Percentiles rank a stretch among this genome's conserved stretches.
These are phyloP conservation scores for Xylaria sp. DNA, from an alignment of 2,329 filamentous ascomycete genomes.

Conservation along the genomic window DNA sequence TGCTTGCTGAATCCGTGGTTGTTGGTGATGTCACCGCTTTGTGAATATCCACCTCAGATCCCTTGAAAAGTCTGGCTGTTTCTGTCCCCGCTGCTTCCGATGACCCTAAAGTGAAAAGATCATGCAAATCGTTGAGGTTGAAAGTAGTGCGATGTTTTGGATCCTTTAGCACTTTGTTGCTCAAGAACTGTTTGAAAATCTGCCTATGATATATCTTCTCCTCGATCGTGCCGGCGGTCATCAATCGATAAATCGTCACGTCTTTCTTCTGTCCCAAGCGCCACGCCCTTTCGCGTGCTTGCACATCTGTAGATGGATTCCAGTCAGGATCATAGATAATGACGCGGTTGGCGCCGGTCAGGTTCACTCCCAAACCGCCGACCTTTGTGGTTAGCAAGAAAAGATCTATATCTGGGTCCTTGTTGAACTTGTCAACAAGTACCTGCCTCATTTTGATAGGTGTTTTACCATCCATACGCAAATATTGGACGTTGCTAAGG, in stretches of 20 bases:
- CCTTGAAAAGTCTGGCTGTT: slow-evolving; percentile 86
- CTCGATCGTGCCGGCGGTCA: slow-evolving; percentile 97
- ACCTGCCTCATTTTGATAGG: slow-evolving; percentile 87
- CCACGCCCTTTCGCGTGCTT: slow-evolving; percentile 96
- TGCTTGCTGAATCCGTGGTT: slow-evolving; percentile 29
- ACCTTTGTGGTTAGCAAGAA: slow-evolving; percentile 97
- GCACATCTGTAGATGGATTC: slow-evolving; percentile 96
- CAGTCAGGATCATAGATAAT: slow-evolving; percentile 99
- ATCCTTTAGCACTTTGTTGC: slow-evolving; percentile 94
- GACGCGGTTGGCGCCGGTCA: slow-evolving; percentile 93
- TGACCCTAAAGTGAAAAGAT: slow-evolving; percentile 83
- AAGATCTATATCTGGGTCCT: slow-evolving; percentile 78
- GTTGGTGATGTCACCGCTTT: slow-evolving; percentile 41
- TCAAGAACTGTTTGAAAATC: slow-evolving; percentile 97
- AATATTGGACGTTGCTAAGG: slow-evolving; percentile 75
- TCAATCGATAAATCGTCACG: slow-evolving; percentile 95
- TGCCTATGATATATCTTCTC: slow-evolving; percentile 99
- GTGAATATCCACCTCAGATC: slow-evolving; percentile 79
- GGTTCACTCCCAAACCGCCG: slow-evolving; percentile 90
- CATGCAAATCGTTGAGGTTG: slow-evolving; percentile 87
- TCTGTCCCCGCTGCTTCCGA: slow-evolving; percentile 77
- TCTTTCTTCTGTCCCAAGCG: slow-evolving; percentile 93
- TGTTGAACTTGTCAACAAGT: slow-evolving; percentile 94
- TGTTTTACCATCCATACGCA: slow-evolving; percentile 94
- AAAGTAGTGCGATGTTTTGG: slow-evolving; percentile 93